Base-by-base conservation (phyloP, 78 protist species). In the Dictyostelium intermedium region DNA sequence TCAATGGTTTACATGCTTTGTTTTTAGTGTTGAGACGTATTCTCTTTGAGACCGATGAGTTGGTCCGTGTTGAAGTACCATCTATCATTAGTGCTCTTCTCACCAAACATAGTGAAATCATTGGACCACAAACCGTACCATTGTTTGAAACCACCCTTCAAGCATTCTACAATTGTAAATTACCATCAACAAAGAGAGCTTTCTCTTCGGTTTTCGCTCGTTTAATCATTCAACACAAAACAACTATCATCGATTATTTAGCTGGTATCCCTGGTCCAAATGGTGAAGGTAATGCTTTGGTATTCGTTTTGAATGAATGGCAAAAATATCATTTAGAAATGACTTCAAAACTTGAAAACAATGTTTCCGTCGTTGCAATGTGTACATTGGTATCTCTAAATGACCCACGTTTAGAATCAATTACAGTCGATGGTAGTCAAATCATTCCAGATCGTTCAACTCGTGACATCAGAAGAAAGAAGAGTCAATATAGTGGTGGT, bases 221-320 rank as follows among this genome's bases (percentile, higher is more conserved):
- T 35, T 30, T 87, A 13, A 9, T 87, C 25, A n/a, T 78, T 66
- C 32, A n/a, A 37, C 63, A 83, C 14, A 83, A 27, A 20, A 35
- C 30, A 7, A 18, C 70, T 1, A 77, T 79, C 39, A 34, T 87
- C 7, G 89, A 83, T 41, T 83, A 47, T 41, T 66, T 83, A 23
- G n/a, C n/a, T 27, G 37, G 32, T 41, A 13, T 66, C 1, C 89
- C 77, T 6, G 34, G 50, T 41, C 77, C 79, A 66, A 66, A 66
- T n/a, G 74, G 74, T 66, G 9, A 35, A 10, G 50, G n/a, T 2
- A 83, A 7, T 66, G 89, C 81, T 4, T 43, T 83, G 0, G 41
- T 11, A 27, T 47, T 35, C 34, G 74, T 87, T 18, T 37, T 87
- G 41, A 87, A 79, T 45, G 85, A 87, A 43, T 87, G 93, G 93